These are phyloP conservation scores for Pseudopyricularia cyperi DNA, from an alignment of 2,329 filamentous ascomycete genomes.

Conservation along the genomic window DNA sequence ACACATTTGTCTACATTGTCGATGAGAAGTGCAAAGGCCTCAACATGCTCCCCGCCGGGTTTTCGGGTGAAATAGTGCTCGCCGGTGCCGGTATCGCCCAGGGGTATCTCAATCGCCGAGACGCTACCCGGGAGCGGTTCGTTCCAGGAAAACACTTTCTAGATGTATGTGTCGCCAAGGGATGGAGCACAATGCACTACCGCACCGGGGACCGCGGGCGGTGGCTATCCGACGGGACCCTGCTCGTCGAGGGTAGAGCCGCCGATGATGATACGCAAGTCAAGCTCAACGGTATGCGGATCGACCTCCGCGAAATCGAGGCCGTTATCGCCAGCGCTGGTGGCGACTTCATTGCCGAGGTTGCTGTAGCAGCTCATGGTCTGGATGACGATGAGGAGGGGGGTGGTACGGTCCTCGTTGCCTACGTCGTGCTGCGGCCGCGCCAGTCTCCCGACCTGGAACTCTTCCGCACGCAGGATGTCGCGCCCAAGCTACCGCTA, in stretches of 20 bases:
- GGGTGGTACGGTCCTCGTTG: neutral
- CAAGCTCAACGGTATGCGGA: slow-evolving; percentile 21
- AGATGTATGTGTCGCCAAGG: neutral
- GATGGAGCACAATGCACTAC: neutral
- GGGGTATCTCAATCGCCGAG: slow-evolving; percentile 22
- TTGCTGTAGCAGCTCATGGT: neutral
- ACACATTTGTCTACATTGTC: slow-evolving; percentile 27
- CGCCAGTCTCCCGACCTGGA: neutral
- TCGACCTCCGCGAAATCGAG: neutral
- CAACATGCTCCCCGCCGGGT: slow-evolving; percentile 18
- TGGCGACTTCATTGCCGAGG: neutral
- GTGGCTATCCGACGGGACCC: slow-evolving; percentile 10
- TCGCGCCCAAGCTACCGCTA: neutral
- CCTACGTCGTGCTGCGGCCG: neutral
- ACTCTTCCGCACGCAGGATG: neutral
- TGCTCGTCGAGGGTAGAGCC: slow-evolving; percentile 23
- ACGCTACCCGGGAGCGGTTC: neutral
- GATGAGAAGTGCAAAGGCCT: slow-evolving; percentile 14
- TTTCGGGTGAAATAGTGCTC: slow-evolving; percentile 25
- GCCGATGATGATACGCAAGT: slow-evolving; percentile 25
- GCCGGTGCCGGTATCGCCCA: slow-evolving; percentile 23
- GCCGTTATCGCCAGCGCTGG: neutral
- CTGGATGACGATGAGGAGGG: neutral
- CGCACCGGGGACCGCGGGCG: neutral
- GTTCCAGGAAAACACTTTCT: neutral